These are phyloP conservation scores for Alternaria brassicicola DNA, from an alignment of 2,329 filamentous ascomycete genomes.

Conservation along the genomic window DNA sequence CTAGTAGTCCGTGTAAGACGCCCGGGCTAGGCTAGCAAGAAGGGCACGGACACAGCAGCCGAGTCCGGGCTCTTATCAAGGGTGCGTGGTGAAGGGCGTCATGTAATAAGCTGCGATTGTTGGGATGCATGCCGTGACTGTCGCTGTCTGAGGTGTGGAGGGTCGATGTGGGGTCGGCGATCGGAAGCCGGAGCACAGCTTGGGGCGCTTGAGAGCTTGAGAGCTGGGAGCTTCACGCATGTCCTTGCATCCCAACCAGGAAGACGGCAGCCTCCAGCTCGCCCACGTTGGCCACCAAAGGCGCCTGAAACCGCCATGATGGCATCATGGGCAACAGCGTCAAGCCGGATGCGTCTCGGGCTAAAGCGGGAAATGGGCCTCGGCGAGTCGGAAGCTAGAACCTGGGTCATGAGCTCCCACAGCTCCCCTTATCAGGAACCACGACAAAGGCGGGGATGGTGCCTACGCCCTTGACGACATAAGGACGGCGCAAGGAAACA, in stretches of 20 bases:
- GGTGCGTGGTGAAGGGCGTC: constrained; percentile 27
- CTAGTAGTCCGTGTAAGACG: constrained; percentile 23
- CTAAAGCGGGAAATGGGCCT: constrained; percentile 32
- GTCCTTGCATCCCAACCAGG: constrained; percentile 14
- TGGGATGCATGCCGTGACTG: constrained; percentile 34
- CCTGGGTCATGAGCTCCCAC: constrained; percentile 29
- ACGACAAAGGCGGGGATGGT: constrained; percentile 31
- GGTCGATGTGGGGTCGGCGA: constrained; percentile 29
- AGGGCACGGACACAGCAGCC: constrained; percentile 29
- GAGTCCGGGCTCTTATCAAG: constrained; percentile 38
- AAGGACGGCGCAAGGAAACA: constrained; percentile 28
- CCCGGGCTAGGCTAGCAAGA: constrained; percentile 20
- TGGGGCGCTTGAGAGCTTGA: constrained; percentile 9
- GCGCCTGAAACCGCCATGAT: constrained; percentile 44
- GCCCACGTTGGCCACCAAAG: constrained; percentile 42
- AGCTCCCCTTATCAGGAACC: constrained; percentile 35
- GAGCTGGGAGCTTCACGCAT: constrained; percentile 13
- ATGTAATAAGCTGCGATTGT: constrained; percentile 29
- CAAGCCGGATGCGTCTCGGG: constrained; percentile 35
- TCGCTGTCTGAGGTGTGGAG: constrained; percentile 29
- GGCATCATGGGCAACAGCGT: constrained; percentile 35
- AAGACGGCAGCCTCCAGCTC: constrained; percentile 37
- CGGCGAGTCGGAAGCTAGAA: constrained; percentile 38
- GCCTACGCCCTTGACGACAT: constrained; percentile 36
- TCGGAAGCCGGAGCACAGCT: constrained; percentile 18